Evolutionary conservation across 495 filamentous ascomycete genomes (phyloP).

Genomic region (Aspergillus heteromorphus): DNA sequence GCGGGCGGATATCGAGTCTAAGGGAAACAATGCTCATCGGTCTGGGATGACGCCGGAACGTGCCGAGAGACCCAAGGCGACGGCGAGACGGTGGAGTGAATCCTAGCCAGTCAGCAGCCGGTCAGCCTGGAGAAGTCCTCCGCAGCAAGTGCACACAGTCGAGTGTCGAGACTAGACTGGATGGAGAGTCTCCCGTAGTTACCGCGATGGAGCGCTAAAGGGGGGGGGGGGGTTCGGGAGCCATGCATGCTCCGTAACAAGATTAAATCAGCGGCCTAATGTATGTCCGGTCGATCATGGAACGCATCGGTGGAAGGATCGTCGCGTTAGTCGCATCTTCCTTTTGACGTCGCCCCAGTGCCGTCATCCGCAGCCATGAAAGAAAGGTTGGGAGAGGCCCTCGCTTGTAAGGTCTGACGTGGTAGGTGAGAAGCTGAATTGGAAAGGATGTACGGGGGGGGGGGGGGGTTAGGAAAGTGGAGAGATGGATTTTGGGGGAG

Average conservation of each 20-base stretch:
- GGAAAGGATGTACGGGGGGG: not conserved
- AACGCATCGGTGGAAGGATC: slow-evolving; percentile 10
- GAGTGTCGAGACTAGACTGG: not conserved
- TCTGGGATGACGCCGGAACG: slow-evolving; percentile 2
- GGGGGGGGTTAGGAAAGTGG: too few relatives aligned
- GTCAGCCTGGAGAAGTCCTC: not conserved
- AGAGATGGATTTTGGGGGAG: too few relatives aligned
- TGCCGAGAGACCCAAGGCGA: not conserved
- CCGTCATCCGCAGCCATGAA: not conserved
- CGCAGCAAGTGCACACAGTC: not conserved
- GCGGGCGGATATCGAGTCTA: not conserved
- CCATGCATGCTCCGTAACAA: not conserved
- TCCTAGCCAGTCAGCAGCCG: not conserved
- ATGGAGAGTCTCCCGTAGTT: not conserved
- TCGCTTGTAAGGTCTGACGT: not conserved
- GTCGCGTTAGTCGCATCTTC: slow-evolving; percentile 10
- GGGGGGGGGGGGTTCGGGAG: not conserved
- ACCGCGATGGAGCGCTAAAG: not conserved
- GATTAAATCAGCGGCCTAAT: slow-evolving; percentile 9
- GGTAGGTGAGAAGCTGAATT: not conserved
- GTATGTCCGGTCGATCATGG: slow-evolving; percentile 13
- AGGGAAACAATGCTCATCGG: not conserved
- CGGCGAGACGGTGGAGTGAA: not conserved
- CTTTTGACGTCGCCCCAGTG: slow-evolving; percentile 4
- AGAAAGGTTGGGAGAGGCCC: not conserved